Base-by-base conservation (phyloP, 2,329 filamentous ascomycete genomes). In the Bipolaris cookei region DNA sequence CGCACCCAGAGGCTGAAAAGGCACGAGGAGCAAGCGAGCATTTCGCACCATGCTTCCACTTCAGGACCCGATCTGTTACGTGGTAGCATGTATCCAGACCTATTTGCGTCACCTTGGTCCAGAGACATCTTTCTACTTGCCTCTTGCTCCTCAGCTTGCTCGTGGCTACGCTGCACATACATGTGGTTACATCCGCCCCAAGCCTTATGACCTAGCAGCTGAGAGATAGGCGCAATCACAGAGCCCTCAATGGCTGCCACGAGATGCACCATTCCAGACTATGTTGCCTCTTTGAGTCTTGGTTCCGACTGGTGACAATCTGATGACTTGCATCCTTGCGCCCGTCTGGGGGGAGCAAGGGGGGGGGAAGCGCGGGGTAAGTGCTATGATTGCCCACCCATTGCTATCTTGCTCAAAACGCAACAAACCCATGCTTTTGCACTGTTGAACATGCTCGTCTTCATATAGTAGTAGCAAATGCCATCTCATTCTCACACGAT, bases 351-450 rank as follows among this genome's bases (percentile, higher is more conserved):
- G 59, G 60, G 39, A 58, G 25, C 25, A 28, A 51, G 59, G 39
- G 42, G 38, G 54, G 54, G 51, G 58, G 38, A 16, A 49, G 48
- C 63, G 66, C 59, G 66, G 65, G 66, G 65, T 59, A 59, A 51
- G 42, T 44, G 52, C 39, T 21, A 49, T 45, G 43, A 35, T 58
- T 59, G 59, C 56, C 62, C 42, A 65, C 58, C 51, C 43, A 66
- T 62, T 57, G 46, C 61, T 57, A 41, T 59, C 58, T 49, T 28
- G 37, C 35, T 46, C 52, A 47, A 45, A 50, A 28, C 37, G 44
- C 34, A 42, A 49, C 25, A 45, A 50, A 16, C 25, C 7, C 25
- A 23, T 23, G 8, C 25, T 28, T 7, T 28, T 37, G 32, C 41
- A 7, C 34, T n/a, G 20, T 38, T 30, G 47, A 39, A 32, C 18